Evolutionary conservation across 257 asterid species (phyloP).

Genomic region (Solanum phureja): DNA sequence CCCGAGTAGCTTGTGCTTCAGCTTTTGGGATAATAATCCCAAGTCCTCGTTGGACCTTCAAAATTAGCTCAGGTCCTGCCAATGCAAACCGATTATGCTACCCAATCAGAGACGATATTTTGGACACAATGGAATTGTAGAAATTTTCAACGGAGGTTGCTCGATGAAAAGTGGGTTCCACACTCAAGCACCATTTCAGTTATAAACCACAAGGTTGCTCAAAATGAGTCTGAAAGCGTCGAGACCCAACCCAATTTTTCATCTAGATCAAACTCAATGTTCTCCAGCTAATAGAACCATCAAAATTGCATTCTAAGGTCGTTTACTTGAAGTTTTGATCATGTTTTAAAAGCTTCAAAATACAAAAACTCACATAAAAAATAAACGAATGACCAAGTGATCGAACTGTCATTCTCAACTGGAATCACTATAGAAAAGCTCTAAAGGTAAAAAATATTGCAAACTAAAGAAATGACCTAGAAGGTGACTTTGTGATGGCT

Average conservation of each 20-base stretch:
- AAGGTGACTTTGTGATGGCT: not conserved
- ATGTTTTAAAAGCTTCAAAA: not conserved
- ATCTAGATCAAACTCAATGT: not conserved
- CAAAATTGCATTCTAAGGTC: not conserved
- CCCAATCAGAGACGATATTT: not conserved
- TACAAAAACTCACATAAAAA: too few relatives aligned
- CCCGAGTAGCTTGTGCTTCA: not conserved
- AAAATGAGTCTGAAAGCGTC: too few relatives aligned
- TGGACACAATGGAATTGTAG: not conserved
- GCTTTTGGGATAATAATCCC: not conserved
- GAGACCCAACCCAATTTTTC: not conserved
- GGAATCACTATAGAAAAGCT: not conserved
- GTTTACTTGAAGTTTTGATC: not conserved
- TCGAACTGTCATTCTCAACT: not conserved
- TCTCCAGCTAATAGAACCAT: not conserved
- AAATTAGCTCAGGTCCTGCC: not conserved
- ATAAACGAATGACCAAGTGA: not conserved
- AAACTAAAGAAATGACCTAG: not conserved
- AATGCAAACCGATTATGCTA: not conserved
- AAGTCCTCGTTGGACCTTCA: not conserved
- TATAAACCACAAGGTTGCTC: not conserved
- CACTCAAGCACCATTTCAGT: not conserved
- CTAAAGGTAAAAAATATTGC: not conserved
- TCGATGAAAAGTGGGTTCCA: not conserved
- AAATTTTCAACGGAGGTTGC: not conserved